Evolutionary conservation across 345 rosid genomes (phyloP).

Genomic region (Corchorus olitorius): DNA sequence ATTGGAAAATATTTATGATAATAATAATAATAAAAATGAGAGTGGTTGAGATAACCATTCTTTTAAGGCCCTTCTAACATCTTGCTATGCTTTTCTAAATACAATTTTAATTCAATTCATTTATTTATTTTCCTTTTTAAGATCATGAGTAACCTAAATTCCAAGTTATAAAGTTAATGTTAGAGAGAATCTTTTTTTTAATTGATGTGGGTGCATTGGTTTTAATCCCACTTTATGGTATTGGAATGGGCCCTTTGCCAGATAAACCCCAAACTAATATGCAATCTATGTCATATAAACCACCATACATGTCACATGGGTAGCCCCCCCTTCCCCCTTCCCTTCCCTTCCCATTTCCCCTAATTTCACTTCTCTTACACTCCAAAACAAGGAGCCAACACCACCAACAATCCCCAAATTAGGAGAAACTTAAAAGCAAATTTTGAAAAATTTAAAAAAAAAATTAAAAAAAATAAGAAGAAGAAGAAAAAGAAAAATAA

Average conservation of each 20-base stretch:
- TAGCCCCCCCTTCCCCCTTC: constrained; percentile 28
- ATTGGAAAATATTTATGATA: not conserved
- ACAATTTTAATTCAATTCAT: not conserved
- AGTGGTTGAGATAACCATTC: not conserved
- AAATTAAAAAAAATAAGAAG: not conserved
- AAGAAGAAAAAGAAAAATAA: no score
- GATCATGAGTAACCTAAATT: constrained; percentile 1
- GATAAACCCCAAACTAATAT: constrained; percentile 45
- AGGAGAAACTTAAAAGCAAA: not conserved
- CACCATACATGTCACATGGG: constrained; percentile 57
- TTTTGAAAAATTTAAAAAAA: not conserved
- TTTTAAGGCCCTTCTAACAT: not conserved
- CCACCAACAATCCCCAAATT: constrained; percentile 6
- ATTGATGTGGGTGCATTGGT: constrained; percentile 20
- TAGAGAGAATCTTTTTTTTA: constrained; percentile 11
- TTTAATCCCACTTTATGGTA: constrained; percentile 32
- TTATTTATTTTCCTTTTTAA: not conserved
- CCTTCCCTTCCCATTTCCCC: not conserved
- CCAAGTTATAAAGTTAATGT: constrained; percentile 7
- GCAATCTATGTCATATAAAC: constrained; percentile 43
- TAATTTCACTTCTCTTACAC: constrained; percentile 36
- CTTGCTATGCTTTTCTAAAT: not conserved
- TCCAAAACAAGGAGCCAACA: constrained; percentile 21
- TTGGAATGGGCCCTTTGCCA: constrained; percentile 38
- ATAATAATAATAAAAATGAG: not conserved